Evolutionary conservation across 192 early-diverging fungal genomes (phyloP).

Genomic region (Coemansia sp.): DNA sequence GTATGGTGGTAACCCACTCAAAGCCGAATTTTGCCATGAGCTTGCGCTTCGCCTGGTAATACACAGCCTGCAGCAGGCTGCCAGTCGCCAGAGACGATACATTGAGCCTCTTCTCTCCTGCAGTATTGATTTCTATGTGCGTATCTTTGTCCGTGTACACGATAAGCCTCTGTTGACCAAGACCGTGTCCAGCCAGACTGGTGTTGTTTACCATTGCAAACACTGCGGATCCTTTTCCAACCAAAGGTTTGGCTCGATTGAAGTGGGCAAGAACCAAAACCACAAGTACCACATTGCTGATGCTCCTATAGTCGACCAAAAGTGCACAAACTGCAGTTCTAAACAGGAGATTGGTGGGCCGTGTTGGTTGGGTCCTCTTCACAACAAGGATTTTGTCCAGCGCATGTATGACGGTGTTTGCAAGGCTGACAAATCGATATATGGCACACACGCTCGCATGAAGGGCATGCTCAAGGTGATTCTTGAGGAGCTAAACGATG

Average conservation of each 20-base stretch:
- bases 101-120: constrained; percentile 89
- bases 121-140: constrained; percentile 98
- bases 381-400: constrained; percentile 80
- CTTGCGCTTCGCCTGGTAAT: constrained; percentile 91
- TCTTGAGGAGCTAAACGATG: constrained; percentile 68
- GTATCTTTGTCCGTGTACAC: constrained; percentile 92
- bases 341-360: constrained; percentile 86
- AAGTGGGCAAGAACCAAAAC: constrained; percentile 56
- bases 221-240: constrained; percentile 75
- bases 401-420: constrained; percentile 78
- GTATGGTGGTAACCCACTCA: constrained; percentile 91
- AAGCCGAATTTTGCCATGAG: constrained; percentile 90
- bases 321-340: constrained; percentile 76
- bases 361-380: constrained; percentile 82
- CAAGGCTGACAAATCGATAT: constrained; percentile 56
- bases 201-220: constrained; percentile 80
- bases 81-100: constrained; percentile 77
- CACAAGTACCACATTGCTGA: constrained; percentile 63
- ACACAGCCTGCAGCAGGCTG: constrained; percentile 78
- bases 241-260: constrained; percentile 73
- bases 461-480: constrained; percentile 94
- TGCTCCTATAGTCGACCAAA: constrained; percentile 61
- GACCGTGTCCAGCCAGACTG: constrained; percentile 76
- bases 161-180: constrained; percentile 75
- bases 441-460: constrained; percentile 86